Evolutionary conservation across 2,329 filamentous ascomycete genomes (phyloP).

Genomic region (Colletotrichum truncatum): DNA sequence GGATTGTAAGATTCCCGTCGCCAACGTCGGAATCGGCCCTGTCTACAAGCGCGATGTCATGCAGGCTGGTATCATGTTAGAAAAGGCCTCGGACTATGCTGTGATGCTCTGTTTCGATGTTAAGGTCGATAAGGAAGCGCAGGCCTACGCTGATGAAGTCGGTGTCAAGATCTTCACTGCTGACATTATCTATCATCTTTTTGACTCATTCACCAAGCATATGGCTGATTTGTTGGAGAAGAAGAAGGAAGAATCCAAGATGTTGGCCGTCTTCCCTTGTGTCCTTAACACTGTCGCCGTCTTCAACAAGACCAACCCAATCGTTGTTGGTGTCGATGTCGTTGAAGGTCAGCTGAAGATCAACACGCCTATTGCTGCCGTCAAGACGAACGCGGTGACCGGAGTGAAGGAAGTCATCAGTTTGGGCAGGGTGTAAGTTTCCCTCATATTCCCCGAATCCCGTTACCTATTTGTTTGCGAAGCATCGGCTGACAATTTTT

Average conservation of each 20-base stretch:
- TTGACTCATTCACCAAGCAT: slow-evolving; percentile 95
- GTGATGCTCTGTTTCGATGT: slow-evolving; percentile 99
- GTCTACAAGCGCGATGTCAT: slow-evolving; percentile 99
- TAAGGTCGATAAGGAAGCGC: slow-evolving; percentile 97
- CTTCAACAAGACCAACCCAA: slow-evolving; percentile 98
- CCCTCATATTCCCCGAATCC: not conserved
- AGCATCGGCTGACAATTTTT: slow-evolving; percentile 37
- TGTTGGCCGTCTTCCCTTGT: slow-evolving; percentile 96
- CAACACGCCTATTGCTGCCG: slow-evolving; percentile 88
- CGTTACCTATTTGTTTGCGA: not conserved
- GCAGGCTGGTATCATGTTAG: slow-evolving; percentile 93
- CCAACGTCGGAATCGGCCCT: slow-evolving; percentile 96
- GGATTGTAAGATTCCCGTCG: slow-evolving; percentile 95
- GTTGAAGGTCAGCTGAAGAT: slow-evolving; percentile 87
- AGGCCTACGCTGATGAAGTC: slow-evolving; percentile 88
- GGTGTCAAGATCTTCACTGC: slow-evolving; percentile 98
- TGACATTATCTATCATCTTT: slow-evolving; percentile 98
- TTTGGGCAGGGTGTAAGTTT: slow-evolving; percentile 90
- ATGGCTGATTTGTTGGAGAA: slow-evolving; percentile 88
- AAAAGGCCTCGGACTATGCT: slow-evolving; percentile 94
- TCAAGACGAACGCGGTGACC: slow-evolving; percentile 83
- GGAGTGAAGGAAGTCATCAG: slow-evolving; percentile 84
- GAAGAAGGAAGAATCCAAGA: slow-evolving; percentile 96
- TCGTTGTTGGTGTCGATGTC: slow-evolving; percentile 95
- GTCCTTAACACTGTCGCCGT: slow-evolving; percentile 89